These are phyloP conservation scores for Pulveroboletus sp. DNA, from an alignment of 1,284 basidiomycete genomes.

Conservation along the genomic window DNA sequence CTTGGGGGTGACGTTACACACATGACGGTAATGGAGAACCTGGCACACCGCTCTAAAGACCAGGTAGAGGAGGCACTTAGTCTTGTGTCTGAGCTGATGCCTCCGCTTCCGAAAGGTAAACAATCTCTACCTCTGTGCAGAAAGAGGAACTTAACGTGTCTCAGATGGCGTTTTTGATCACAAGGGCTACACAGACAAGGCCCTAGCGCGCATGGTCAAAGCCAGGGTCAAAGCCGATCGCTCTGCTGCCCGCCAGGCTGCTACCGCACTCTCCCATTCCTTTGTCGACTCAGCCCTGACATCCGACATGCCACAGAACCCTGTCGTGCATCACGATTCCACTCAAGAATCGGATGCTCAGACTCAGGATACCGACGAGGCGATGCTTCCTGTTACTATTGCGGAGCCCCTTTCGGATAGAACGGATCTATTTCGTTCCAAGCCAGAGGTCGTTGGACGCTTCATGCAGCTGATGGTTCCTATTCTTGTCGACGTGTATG, in stretches of 20 bases:
- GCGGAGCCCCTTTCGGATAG: slow-evolving; percentile 49
- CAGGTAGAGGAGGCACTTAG: slow-evolving; percentile 91
- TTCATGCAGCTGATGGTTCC: slow-evolving; percentile 88
- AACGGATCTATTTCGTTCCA: slow-evolving; percentile 69
- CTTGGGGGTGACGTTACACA: slow-evolving; percentile 84
- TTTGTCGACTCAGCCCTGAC: slow-evolving; percentile 26
- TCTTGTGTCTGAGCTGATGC: slow-evolving; percentile 85
- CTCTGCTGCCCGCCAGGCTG: slow-evolving; percentile 57
- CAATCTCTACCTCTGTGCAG: slow-evolving; percentile 22
- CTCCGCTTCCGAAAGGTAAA: slow-evolving; percentile 86
- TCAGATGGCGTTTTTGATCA: slow-evolving; percentile 92
- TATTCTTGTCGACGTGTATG: slow-evolving; percentile 91
- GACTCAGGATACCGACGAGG: slow-evolving; percentile 37
- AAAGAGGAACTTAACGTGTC: slow-evolving; percentile 2
- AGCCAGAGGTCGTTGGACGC: slow-evolving; percentile 70
- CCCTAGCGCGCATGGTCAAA: slow-evolving; percentile 67
- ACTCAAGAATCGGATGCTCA: slow-evolving; percentile 32
- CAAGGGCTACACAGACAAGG: slow-evolving; percentile 86
- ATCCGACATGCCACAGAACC: slow-evolving; percentile 18
- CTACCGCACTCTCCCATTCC: slow-evolving; percentile 26
- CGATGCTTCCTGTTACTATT: slow-evolving; percentile 14
- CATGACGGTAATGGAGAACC: slow-evolving; percentile 96
- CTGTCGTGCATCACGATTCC: slow-evolving; percentile 24
- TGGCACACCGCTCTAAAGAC: slow-evolving; percentile 94
- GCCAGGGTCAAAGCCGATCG: slow-evolving; percentile 76